Evolutionary conservation across 495 filamentous ascomycete species (phyloP).

Genomic region (Penicillium angulare): DNA sequence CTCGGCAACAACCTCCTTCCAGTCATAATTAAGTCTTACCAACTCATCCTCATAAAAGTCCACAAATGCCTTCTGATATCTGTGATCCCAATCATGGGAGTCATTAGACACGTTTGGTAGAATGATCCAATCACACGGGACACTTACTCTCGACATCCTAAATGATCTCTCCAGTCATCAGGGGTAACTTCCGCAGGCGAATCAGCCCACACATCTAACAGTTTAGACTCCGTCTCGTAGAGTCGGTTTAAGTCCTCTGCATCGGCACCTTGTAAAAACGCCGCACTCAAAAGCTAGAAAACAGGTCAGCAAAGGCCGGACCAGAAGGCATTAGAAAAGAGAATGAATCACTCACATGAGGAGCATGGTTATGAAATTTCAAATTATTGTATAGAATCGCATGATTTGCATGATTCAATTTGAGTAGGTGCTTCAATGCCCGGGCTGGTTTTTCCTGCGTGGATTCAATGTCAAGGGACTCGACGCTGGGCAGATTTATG

Average conservation of each 20-base stretch:
- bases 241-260: conserved; percentile 68
- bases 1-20: conserved; percentile 72
- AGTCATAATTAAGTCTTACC: conserved; percentile 73
- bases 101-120: neutral
- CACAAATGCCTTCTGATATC: conserved; percentile 84
- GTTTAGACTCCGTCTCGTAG: conserved; percentile 72
- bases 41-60: conserved; percentile 92
- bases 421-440: conserved; percentile 84
- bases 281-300: conserved; percentile 66
- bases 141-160: conserved; percentile 64
- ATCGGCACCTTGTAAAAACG: conserved; percentile 78
- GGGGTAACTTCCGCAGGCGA: conserved; percentile 78
- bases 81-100: conserved; percentile 19
- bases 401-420: conserved; percentile 88
- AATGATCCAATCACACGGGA: neutral
- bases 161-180: conserved; percentile 81
- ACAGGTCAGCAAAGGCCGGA: conserved; percentile 4
- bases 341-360: conserved; percentile 59
- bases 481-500: conserved; percentile 67
- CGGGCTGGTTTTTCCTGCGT: conserved; percentile 72
- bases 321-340: neutral
- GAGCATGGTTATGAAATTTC: conserved; percentile 81
- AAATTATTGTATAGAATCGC: conserved; percentile 76
- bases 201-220: conserved; percentile 78
- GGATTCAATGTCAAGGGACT: conserved; percentile 75